These are phyloP conservation scores for Trichomonas vaginalis DNA, from an alignment of 208 protist species.

Conservation along the genomic window DNA sequence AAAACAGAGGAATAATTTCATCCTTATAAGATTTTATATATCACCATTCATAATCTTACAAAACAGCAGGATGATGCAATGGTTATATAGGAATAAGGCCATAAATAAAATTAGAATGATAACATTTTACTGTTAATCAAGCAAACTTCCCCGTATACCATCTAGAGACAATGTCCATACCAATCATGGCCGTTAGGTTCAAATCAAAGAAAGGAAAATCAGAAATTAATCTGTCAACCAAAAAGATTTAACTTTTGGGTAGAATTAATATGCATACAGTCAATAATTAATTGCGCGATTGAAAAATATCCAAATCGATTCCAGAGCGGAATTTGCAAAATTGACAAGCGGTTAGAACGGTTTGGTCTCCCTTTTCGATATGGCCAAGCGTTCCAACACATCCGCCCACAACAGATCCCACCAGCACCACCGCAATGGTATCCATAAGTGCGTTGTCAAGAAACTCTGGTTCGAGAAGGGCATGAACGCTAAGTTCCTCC, in stretches of 20 bases:
- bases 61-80: too few species aligned
- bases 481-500: background rate
- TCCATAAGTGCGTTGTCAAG: background rate
- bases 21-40: too few species aligned
- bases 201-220: too few species aligned
- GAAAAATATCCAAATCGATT: background rate
- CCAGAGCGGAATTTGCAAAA: background rate
- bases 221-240: background rate
- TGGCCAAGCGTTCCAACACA: background rate
- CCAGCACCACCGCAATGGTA: slow-evolving; percentile 8
- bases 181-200: too few species aligned
- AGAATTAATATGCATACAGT: too few species aligned
- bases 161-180: too few species aligned
- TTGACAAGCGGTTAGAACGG: background rate
- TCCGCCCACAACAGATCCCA: slow-evolving; percentile 2
- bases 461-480: slow-evolving; percentile 8
- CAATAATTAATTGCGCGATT: background rate
- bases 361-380: background rate
- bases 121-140: too few species aligned
- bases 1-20: too few species aligned
- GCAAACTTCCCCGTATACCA: too few species aligned
- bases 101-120: too few species aligned
- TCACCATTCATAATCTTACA: too few species aligned
- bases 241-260: background rate
- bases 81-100: too few species aligned